Percentiles rank a stretch among this genome's conserved stretches.
These are phyloP conservation scores for Colletotrichum plurivorum DNA, from an alignment of 2,329 filamentous ascomycete genomes.

Conservation along the genomic window DNA sequence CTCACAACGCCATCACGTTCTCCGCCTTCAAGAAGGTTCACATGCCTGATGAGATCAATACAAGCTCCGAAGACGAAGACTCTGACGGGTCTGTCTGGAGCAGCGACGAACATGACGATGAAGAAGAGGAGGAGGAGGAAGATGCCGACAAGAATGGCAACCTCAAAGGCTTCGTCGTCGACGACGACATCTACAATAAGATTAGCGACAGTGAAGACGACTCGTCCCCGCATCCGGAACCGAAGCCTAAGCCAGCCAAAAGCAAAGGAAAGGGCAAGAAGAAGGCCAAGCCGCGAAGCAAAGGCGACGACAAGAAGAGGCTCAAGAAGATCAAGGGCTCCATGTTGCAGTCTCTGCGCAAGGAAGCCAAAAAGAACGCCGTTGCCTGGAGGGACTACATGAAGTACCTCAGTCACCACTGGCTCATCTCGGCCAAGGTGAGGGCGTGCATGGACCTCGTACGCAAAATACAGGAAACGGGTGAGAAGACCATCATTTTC, in stretches of 20 bases:
- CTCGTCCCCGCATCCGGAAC: conserved; percentile 34
- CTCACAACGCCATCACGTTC: conserved; percentile 80
- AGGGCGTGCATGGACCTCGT: conserved; percentile 78
- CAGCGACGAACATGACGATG: conserved; percentile 51
- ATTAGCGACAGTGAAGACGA: conserved; percentile 48
- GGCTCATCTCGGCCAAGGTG: conserved; percentile 82
- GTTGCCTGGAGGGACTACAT: conserved; percentile 80
- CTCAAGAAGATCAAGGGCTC: conserved; percentile 57
- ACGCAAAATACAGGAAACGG: conserved; percentile 58
- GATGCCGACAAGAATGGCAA: conserved; percentile 51
- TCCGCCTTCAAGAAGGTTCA: conserved; percentile 81
- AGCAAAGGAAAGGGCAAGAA: conserved; percentile 40
- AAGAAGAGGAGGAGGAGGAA: conserved; percentile 47
- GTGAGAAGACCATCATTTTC: conserved; percentile 86
- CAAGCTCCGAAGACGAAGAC: conserved; percentile 48
- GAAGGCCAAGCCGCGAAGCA: conserved; percentile 37
- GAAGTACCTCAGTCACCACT: conserved; percentile 76
- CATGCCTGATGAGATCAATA: conserved; percentile 65
- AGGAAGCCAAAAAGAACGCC: conserved; percentile 57
- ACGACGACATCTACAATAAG: conserved; percentile 57
- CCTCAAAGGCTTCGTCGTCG: conserved; percentile 62
- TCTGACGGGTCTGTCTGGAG: conserved; percentile 51
- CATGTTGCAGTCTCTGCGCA: conserved; percentile 47
- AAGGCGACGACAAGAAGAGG: conserved; percentile 42
- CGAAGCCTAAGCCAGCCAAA: conserved; percentile 12